phyloP scores from a whole-genome alignment of 1,284 basidiomycete species.

The Ceratobasidium sp. region DNA sequence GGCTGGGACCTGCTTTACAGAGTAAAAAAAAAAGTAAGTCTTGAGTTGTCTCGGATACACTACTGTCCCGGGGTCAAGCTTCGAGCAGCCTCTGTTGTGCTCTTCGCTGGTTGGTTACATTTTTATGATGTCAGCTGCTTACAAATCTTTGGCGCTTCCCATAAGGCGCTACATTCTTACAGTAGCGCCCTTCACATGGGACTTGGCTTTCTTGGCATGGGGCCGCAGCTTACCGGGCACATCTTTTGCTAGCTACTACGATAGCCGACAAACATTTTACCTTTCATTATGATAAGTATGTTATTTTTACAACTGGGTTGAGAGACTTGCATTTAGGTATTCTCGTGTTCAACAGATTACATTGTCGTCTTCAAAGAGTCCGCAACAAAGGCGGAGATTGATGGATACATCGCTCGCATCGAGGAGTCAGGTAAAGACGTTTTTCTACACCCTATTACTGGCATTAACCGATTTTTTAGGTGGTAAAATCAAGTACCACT shows the following conservation, averaged over 20 bases:
- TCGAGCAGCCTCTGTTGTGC: too few relatives aligned
- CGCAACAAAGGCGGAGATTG: slow-evolving; percentile 13
- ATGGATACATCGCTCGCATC: slow-evolving; percentile 6
- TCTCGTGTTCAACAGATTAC: not conserved
- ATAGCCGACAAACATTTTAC: not conserved
- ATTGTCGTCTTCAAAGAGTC: slow-evolving; percentile 37
- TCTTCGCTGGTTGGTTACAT: too few relatives aligned
- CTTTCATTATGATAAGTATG: not conserved
- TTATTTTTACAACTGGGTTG: not conserved
- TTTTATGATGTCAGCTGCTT: too few relatives aligned
- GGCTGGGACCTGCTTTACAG: too few relatives aligned
- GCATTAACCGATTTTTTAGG: not conserved
- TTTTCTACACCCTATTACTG: not conserved
- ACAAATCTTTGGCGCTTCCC: not conserved
- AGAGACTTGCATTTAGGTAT: not conserved
- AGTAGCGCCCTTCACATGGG: not conserved
- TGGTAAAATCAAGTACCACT: slow-evolving; percentile 25
- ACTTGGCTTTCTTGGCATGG: not conserved
- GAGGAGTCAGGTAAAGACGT: not conserved
- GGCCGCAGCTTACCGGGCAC: not conserved
- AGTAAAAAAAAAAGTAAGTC: too few relatives aligned
- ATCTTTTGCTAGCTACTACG: not conserved
- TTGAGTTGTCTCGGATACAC: too few relatives aligned
- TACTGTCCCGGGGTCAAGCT: too few relatives aligned
- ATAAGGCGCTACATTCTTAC: not conserved